Evolutionary conservation across 345 rosid species (phyloP), one percentile per base, ranked within the genome.

Genomic region (Toxicodendron radicans): DNA sequence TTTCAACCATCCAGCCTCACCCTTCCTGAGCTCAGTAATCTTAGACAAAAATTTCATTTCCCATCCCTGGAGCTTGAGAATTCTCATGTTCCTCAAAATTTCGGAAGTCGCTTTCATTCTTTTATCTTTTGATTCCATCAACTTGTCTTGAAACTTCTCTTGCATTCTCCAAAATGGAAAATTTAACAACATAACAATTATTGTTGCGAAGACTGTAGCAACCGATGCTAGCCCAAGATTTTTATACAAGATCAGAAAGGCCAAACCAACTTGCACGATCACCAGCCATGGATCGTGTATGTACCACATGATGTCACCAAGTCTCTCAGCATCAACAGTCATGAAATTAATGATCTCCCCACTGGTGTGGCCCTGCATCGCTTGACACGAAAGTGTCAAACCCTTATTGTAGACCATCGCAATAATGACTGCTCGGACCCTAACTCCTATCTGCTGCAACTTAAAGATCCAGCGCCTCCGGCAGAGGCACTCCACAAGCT

Each of bases 11-110:
- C 80, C 79, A 46, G 80, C 77, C 72, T 92, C 96, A 0, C 56
- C 49, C 12, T 73, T 70, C 58, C 94, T 75, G 23, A 80, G 82
- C 2, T 69, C 77, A 3, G 79, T 66, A 23, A 90, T 81, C 77
- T 79, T 77, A 0, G 73, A 68, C 51, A 76, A 78, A 76, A 92
- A 90, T 75, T 85, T 88, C 81, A 78, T 80, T 74, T 92, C 97
- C 97, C 97, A 92, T 11, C 89, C 87, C 10, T 92, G 93, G 62
- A 92, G 85, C 79, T 92, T 92, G 69, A 92, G 85, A 72, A 90
- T 87, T 84, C 82, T 92, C 91, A 92, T 92, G 78, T 80, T 90
- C 78, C 79, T 74, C 48, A 90, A 72, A 58, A 89, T 79, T 81
- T 92, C 97, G 11, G 95, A 82, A 61, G 92, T 89, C 43, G 85